Evolutionary conservation across 2,329 filamentous ascomycete species (phyloP), one percentile per base, ranked within the genome.

Genomic region (Fusarium beomiforme): DNA sequence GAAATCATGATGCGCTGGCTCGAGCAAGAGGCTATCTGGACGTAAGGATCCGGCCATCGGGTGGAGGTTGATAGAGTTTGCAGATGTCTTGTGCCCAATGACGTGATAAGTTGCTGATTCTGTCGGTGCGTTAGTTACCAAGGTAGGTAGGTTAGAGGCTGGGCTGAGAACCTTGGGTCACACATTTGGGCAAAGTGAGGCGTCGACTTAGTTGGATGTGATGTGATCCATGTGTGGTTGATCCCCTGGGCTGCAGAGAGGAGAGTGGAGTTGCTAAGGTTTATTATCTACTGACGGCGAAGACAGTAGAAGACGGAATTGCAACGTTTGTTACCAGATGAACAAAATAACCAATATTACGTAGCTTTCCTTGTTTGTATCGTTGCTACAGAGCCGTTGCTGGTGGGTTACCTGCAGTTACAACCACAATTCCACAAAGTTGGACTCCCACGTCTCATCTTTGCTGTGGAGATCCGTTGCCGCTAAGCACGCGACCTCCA

Each of bases 401-500:
- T 44, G 29, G 53, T 34, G n/a, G 43, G 62, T 69, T 54, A 68
- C 66, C 51, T 59, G 36, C 55, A 37, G 44, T 31, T 49, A 49
- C 59, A 64, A 65, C 49, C 65, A 65, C 64, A 69, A 69, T 69
- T 69, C 67, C 67, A 43, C 41, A 19, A 60, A 39, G 33, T 26
- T 24, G 26, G 33, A 59, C 42, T 41, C 34, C 33, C 41, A 67
- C 54, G 62, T 55, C 53, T n/a, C 23, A 14, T 33, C 60, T 56
- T 34, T 49, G 36, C 31, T 59, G 57, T 64, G 59, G 54, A 55
- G 67, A 54, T 60, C 65, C 69, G 44, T 68, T 56, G 65, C 69
- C 69, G 65, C 69, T 70, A 68, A 66, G 69, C 69, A 72, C 69
- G 69, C 69, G 69, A 72, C 69, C 69, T 72, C 39, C 56, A 60